Evolutionary conservation across 2,329 filamentous ascomycete genomes (phyloP).

Genomic region (Aurifilum marmelostoma): DNA sequence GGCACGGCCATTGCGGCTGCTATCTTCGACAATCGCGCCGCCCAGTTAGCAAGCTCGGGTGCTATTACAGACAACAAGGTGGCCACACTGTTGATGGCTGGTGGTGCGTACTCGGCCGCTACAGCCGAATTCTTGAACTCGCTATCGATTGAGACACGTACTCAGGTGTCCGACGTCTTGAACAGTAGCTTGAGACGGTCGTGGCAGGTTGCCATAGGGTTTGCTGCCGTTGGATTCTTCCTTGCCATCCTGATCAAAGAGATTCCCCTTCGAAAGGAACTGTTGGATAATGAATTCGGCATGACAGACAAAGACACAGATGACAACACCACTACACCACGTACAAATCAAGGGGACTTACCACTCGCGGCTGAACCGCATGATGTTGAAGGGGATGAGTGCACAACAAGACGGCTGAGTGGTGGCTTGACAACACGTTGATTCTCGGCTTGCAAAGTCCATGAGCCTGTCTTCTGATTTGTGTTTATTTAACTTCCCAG

Average conservation of each 20-base stretch:
- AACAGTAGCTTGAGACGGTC: neutral
- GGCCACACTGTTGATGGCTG: conserved; percentile 12
- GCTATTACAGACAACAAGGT: conserved; percentile 29
- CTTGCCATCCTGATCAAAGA: neutral
- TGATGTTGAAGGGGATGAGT: neutral
- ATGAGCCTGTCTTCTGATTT: neutral
- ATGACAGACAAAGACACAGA: neutral
- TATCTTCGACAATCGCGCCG: conserved; percentile 41
- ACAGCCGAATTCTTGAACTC: neutral
- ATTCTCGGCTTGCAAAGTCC: neutral
- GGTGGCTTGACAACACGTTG: neutral
- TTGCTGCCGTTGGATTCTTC: conserved; percentile 33
- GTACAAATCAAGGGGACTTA: too few relatives aligned
- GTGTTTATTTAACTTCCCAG: neutral
- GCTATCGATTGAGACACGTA: neutral
- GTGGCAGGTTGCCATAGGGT: conserved; percentile 33
- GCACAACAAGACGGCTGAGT: neutral
- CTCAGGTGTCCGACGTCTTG: conserved; percentile 30
- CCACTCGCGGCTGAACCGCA: neutral
- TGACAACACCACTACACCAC: too few relatives aligned
- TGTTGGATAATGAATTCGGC: neutral
- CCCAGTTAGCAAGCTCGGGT: conserved; percentile 13
- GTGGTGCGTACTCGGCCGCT: neutral
- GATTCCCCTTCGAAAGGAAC: neutral
- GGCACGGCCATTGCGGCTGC: conserved; percentile 49